Conservation (phyloP, 768 basidiomycete species). For the Neoboletus magnificus region DNA sequence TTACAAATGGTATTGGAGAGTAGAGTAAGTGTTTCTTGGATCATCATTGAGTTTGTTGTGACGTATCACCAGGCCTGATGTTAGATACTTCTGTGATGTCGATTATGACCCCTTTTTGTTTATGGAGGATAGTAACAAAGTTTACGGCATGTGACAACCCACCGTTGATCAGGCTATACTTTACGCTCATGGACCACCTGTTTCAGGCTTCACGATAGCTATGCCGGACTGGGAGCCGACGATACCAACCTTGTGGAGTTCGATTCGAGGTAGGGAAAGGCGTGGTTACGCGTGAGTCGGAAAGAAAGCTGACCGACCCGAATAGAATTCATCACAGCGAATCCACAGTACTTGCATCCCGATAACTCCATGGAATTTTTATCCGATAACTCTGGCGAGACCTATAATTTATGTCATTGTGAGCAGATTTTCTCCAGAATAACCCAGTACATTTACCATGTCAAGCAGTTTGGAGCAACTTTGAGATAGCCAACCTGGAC, state of each 20-base stretch:
- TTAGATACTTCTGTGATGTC: conserved; percentile 55
- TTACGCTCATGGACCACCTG: background rate
- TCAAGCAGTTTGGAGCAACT: conserved; percentile 82
- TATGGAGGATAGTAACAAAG: conserved; percentile 52
- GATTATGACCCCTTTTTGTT: conserved; percentile 49
- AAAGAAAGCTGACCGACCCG: conserved; percentile 37
- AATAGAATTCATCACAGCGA: conserved; percentile 50
- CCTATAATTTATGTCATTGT: conserved; percentile 68
- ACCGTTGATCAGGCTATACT: background rate
- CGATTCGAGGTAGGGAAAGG: conserved; percentile 48
- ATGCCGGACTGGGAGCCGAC: conserved; percentile 64
- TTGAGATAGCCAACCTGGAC: conserved; percentile 83
- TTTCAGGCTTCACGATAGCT: conserved; percentile 56
- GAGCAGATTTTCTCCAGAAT: conserved; percentile 15
- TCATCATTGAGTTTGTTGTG: background rate
- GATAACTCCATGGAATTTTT: conserved; percentile 63
- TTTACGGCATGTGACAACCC: conserved; percentile 40
- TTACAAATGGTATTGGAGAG: conserved; percentile 62
- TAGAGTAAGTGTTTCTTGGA: conserved; percentile 41
- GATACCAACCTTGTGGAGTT: conserved; percentile 60
- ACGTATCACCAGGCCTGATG: conserved; percentile 37
- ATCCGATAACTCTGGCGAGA: conserved; percentile 62
- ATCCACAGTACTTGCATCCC: conserved; percentile 54
- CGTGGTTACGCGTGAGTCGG: conserved; percentile 13
- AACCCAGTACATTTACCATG: background rate